Base-by-base conservation (phyloP, 495 filamentous ascomycete species). In the Hyaloscypha hepaticicola region DNA sequence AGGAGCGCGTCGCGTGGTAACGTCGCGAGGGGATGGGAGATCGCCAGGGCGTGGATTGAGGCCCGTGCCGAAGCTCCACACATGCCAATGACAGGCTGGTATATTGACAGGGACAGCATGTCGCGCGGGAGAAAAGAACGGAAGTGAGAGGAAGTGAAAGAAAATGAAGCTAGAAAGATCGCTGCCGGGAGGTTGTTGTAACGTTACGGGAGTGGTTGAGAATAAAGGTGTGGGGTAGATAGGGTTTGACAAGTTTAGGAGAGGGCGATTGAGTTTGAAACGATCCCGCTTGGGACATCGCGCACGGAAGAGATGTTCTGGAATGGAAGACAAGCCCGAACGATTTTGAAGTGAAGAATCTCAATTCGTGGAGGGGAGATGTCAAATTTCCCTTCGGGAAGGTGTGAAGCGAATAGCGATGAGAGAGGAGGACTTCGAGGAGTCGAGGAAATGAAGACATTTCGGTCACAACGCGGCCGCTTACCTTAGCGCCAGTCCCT, bases 1-100 rank as follows among this genome's bases (percentile, higher is more conserved):
- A 59, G 24, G 61, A 14, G 49, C 60, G 28, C 28, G 60, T 62
- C 60, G 50, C 50, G 61, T 63, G 61, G 51, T 63, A 56, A 48
- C 61, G 51, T 63, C 61, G 61, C 51, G 61, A 8, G 9, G 61
- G 9, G 25, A 28, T 5, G 60, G 26, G 48, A 62, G 60, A 62
- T 62, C 48, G 49, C 25, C 60, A 62, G 28, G 48, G 60, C 22
- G 24, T 22, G 53, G 26, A 33, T 31, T 56, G 53, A 56, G 53
- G 25, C 28, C 28, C 53, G 53, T 33, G 25, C 53, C 53, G 53
- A 6, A 31, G 24, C 27, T 14, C 14, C 16, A 11, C 53, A 56
- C 22, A 24, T 56, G 26, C 53, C 50, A 45, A 45, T 45, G 7
- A 45, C 14, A 3, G 1, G 4, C 38, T 45, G 12, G 1, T 4